Conservation (phyloP, 2,329 filamentous ascomycete genomes). For the Fusarium sp. region DNA sequence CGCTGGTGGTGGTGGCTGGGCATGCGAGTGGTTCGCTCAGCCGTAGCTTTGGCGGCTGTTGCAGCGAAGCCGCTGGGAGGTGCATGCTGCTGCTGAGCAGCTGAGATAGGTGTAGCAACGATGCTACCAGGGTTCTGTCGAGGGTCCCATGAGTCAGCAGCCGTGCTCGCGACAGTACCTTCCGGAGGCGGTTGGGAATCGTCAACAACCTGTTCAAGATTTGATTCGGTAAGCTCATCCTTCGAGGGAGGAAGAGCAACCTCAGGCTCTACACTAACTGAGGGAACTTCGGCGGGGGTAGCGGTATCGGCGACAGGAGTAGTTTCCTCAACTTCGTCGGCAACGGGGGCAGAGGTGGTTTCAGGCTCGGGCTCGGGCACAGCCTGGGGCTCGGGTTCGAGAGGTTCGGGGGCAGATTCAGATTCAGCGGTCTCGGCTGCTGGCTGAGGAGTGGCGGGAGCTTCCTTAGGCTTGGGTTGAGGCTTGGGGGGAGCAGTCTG, state of each 20-base stretch:
- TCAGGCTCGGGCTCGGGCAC: constrained; percentile 49
- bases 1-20: constrained; percentile 79
- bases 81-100: constrained; percentile 71
- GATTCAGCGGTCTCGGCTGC: constrained; percentile 48
- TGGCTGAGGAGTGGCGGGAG: constrained; percentile 60
- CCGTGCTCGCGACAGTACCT: constrained; percentile 87
- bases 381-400: constrained; percentile 53
- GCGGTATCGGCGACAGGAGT: constrained; percentile 53
- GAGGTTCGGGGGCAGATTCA: constrained; percentile 55
- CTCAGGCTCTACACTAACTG: constrained; percentile 50
- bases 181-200: constrained; percentile 81
- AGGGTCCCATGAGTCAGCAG: constrained; percentile 86
- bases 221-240: constrained; percentile 89
- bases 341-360: constrained; percentile 51
- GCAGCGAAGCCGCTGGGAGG: constrained; percentile 78
- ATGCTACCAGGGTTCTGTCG: constrained; percentile 69
- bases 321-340: constrained; percentile 41
- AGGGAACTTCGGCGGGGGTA: constrained; percentile 40
- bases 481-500: constrained; percentile 70
- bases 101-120: constrained; percentile 74
- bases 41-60: constrained; percentile 83
- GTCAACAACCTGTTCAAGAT: constrained; percentile 91
- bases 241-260: constrained; percentile 75
- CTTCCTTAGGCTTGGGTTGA: constrained; percentile 66
- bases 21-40: constrained; percentile 72